phyloP scores from a whole-genome alignment of 768 basidiomycete genomes.

The Crassisporium funariophilum region DNA sequence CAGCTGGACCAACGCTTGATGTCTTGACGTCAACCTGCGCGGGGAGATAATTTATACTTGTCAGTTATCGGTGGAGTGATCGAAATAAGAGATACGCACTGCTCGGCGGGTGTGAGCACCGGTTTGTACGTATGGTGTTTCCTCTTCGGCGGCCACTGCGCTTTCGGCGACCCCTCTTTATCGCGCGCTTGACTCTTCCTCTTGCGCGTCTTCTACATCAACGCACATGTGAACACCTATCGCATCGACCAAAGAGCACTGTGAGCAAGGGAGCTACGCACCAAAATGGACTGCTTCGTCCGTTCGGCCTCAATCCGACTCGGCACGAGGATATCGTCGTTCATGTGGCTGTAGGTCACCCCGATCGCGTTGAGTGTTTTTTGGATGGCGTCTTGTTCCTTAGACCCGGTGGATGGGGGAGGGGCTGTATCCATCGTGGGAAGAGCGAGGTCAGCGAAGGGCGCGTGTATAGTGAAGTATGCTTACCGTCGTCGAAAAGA shows the following conservation, averaged over 20 bases:
- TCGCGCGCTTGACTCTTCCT: conserved; percentile 22
- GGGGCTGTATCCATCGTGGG: conserved; percentile 23
- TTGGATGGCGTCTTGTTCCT: conserved; percentile 50
- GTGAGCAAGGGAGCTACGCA: too few relatives aligned
- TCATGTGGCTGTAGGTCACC: conserved; percentile 73
- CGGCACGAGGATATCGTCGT: conserved; percentile 68
- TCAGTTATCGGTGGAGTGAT: background rate
- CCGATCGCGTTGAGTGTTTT: conserved; percentile 61
- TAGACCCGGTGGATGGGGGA: conserved; percentile 32
- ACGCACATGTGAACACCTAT: background rate
- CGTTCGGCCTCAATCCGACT: conserved; percentile 71
- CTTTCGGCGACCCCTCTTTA: conserved; percentile 34
- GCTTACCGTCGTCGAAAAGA: conserved; percentile 71
- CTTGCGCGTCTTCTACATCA: conserved; percentile 31
- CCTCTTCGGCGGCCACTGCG: conserved; percentile 67
- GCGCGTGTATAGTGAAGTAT: background rate
- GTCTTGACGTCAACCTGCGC: conserved; percentile 53
- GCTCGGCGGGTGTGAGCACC: conserved; percentile 47
- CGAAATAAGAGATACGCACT: conserved; percentile 38
- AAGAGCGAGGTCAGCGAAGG: background rate
- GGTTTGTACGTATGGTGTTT: conserved; percentile 53
- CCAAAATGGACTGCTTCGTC: conserved; percentile 54
- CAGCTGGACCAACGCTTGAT: conserved; percentile 62
- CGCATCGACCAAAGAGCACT: background rate
- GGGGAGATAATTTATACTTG: background rate